phyloP scores from a whole-genome alignment of 352 stramenopile genomes.

The Plasmopara halstedii region DNA sequence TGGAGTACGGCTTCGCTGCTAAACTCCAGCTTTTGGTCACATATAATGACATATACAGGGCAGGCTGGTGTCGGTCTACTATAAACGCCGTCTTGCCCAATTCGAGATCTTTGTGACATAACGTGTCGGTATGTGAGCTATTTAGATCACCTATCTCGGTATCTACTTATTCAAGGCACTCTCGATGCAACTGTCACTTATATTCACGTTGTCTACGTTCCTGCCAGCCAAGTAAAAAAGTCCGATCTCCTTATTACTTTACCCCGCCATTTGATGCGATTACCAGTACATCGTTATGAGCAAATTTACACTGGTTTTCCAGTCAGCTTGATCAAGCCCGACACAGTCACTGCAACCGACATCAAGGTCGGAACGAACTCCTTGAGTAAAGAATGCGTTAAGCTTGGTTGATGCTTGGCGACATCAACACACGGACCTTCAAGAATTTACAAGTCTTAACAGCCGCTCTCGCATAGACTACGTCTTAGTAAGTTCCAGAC shows the following conservation, averaged over 20 bases:
- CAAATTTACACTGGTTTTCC: not conserved
- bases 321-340: not conserved
- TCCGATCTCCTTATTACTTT: not conserved
- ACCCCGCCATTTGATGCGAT: not conserved
- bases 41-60: not conserved
- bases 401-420: not conserved
- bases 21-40: not conserved
- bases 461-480: too few relatives aligned
- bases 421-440: too few relatives aligned
- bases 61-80: not conserved
- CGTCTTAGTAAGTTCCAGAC: not conserved
- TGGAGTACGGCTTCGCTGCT: not conserved
- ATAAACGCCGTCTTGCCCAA: not conserved
- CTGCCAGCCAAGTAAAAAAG: not conserved
- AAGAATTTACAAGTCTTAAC: too few relatives aligned
- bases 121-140: not conserved
- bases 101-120: not conserved
- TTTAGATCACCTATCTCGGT: not conserved
- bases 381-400: not conserved
- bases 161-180: not conserved
- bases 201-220: not conserved
- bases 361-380: not conserved
- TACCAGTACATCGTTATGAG: not conserved
- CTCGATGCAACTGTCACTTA: not conserved
- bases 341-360: not conserved